phyloP scores from a whole-genome alignment of 768 basidiomycete species.

The Suillus placidus region DNA sequence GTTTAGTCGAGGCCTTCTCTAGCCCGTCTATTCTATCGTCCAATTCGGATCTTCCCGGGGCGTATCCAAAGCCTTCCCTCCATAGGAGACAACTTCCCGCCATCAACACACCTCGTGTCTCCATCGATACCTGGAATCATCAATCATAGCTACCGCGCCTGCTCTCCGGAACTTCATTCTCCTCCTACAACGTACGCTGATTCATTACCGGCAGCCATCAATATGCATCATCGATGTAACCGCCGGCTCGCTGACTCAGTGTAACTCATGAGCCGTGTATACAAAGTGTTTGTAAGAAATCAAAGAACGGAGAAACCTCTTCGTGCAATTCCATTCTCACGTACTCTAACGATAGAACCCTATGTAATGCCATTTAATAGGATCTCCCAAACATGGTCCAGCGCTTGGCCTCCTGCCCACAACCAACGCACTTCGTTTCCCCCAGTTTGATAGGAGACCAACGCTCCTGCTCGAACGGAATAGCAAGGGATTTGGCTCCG shows the following conservation, averaged over 20 bases:
- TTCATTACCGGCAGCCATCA: no score
- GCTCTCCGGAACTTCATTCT: no score
- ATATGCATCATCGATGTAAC: no score
- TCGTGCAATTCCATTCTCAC: conserved; percentile 1
- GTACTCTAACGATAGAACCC: not conserved
- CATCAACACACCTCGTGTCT: no score
- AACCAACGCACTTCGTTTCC: conserved; percentile 88
- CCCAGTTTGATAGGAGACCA: conserved; percentile 82
- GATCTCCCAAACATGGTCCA: conserved; percentile 98
- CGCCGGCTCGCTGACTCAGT: not conserved
- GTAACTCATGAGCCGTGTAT: not conserved
- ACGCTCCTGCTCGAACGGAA: conserved; percentile 90
- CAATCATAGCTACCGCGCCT: no score
- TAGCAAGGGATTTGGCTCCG: conserved; percentile 95
- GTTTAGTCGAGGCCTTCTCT: no score
- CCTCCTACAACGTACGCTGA: no score
- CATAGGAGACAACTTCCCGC: no score
- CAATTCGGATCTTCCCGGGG: no score
- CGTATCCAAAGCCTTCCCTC: no score
- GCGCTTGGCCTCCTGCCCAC: conserved; percentile 85
- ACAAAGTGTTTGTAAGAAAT: not conserved
- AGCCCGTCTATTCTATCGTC: no score
- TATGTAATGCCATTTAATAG: conserved; percentile 48
- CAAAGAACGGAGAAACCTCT: not conserved
- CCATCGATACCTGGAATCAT: no score